phyloP scores from a whole-genome alignment of 2,329 filamentous ascomycete species.

The Xylogone sp. region DNA sequence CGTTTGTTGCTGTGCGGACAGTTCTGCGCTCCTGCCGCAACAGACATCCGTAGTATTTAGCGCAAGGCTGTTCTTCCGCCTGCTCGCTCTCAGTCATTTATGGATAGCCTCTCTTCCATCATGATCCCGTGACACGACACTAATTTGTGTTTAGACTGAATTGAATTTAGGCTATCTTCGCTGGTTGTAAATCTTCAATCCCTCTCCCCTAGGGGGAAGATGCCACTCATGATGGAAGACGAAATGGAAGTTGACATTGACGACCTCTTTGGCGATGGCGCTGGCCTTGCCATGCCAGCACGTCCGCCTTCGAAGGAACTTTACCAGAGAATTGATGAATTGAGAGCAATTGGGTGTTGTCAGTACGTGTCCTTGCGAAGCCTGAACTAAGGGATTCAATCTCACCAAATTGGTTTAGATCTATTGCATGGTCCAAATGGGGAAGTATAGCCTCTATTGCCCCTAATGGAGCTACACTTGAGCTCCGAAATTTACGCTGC shows the following conservation, averaged over 20 bases:
- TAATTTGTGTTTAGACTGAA: background rate
- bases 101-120: background rate
- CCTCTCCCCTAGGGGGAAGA: slow-evolving; percentile 16
- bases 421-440: slow-evolving; percentile 81
- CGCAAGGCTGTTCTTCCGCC: background rate
- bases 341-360: slow-evolving; percentile 72
- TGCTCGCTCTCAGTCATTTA: background rate
- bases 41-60: background rate
- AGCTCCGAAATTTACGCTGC: slow-evolving; percentile 69
- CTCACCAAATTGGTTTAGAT: slow-evolving; percentile 44
- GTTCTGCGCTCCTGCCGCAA: background rate
- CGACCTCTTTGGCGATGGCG: slow-evolving; percentile 72
- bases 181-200: background rate
- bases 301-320: slow-evolving; percentile 61
- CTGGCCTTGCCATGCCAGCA: slow-evolving; percentile 53
- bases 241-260: slow-evolving; percentile 61
- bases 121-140: background rate
- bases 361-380: slow-evolving; percentile 52
- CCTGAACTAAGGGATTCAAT: slow-evolving; percentile 4
- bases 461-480: slow-evolving; percentile 64
- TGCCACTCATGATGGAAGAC: slow-evolving; percentile 53
- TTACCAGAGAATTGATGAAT: slow-evolving; percentile 69
- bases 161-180: too few species aligned
- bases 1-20: background rate
- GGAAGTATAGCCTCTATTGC: slow-evolving; percentile 83